These are phyloP conservation scores for Pseudocercospora crystallina DNA, from an alignment of 2,329 filamentous ascomycete species.

Conservation along the genomic window DNA sequence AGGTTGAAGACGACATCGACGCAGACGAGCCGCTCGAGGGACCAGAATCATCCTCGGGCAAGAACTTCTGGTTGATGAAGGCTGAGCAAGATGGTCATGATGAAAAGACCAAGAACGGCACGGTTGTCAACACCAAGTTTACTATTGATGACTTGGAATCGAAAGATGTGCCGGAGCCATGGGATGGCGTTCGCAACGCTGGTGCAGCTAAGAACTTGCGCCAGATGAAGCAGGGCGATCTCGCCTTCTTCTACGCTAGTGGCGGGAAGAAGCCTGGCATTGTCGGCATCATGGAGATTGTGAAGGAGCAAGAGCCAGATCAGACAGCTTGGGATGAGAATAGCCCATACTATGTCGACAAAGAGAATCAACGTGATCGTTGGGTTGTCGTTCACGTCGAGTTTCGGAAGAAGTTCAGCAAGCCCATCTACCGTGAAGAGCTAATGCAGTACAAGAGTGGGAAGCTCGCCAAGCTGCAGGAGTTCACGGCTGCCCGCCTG, in stretches of 20 bases:
- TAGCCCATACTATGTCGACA: conserved; percentile 80
- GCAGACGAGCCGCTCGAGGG: conserved; percentile 1
- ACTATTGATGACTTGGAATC: conserved; percentile 85
- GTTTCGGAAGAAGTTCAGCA: conserved; percentile 78
- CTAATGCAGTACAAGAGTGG: conserved; percentile 65
- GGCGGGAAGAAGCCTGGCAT: conserved; percentile 89
- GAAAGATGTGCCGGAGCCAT: conserved; percentile 75
- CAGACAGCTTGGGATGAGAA: conserved; percentile 68
- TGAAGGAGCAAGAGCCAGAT: conserved; percentile 78
- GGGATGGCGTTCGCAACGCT: conserved; percentile 66
- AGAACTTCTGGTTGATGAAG: conserved; percentile 51
- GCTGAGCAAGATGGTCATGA: conserved; percentile 77
- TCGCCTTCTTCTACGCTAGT: conserved; percentile 96
- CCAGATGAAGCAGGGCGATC: conserved; percentile 85
- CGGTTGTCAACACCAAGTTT: conserved; percentile 84
- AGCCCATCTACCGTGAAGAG: conserved; percentile 67
- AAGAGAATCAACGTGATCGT: conserved; percentile 68
- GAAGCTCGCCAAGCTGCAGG: conserved; percentile 63
- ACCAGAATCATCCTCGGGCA: conserved; percentile 14
- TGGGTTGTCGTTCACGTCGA: conserved; percentile 90
- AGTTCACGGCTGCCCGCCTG: conserved; percentile 76
- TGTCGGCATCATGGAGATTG: conserved; percentile 67
- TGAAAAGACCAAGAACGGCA: conserved; percentile 66
- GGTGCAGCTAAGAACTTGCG: conserved; percentile 83
- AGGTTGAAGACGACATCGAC: conserved; percentile 10